Conservation (phyloP, 202 grass and related monocot species). For the Zizania palustris region DNA sequence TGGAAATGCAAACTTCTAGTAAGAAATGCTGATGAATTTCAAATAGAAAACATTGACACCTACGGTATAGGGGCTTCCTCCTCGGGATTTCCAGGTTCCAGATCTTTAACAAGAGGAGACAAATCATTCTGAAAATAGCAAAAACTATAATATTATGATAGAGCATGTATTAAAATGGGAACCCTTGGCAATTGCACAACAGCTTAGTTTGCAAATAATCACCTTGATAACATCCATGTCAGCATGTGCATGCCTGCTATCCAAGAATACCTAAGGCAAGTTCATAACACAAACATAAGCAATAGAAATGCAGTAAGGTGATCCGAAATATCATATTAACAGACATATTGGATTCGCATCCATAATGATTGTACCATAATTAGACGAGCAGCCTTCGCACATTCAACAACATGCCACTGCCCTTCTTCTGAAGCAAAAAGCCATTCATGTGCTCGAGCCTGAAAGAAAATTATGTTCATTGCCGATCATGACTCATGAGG, state of each 20-base stretch:
- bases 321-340: constrained; percentile 30
- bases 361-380: constrained; percentile 62
- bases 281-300: constrained; percentile 41
- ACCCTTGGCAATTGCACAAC: background rate
- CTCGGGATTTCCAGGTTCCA: constrained; percentile 85
- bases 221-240: constrained; percentile 91
- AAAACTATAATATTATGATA: constrained; percentile 43
- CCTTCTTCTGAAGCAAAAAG: constrained; percentile 94
- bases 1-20: background rate
- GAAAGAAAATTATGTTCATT: constrained; percentile 43
- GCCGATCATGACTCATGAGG: constrained; percentile 28
- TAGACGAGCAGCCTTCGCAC: constrained; percentile 82
- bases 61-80: constrained; percentile 82
- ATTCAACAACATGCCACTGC: constrained; percentile 91
- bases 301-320: constrained; percentile 18
- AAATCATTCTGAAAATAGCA: constrained; percentile 71
- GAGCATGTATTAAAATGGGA: constrained; percentile 31
- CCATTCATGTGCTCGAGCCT: constrained; percentile 92
- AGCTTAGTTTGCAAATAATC: constrained; percentile 28
- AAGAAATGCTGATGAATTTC: constrained; percentile 14
- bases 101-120: constrained; percentile 87
- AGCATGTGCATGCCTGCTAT: constrained; percentile 72
- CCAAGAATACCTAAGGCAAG: constrained; percentile 73
- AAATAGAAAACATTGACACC: constrained; percentile 34
- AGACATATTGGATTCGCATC: background rate